Evolutionary conservation across 148 eudicot genomes (phyloP), one percentile per base, ranked within the genome.

Genomic region (Suaeda aralocaspica): DNA sequence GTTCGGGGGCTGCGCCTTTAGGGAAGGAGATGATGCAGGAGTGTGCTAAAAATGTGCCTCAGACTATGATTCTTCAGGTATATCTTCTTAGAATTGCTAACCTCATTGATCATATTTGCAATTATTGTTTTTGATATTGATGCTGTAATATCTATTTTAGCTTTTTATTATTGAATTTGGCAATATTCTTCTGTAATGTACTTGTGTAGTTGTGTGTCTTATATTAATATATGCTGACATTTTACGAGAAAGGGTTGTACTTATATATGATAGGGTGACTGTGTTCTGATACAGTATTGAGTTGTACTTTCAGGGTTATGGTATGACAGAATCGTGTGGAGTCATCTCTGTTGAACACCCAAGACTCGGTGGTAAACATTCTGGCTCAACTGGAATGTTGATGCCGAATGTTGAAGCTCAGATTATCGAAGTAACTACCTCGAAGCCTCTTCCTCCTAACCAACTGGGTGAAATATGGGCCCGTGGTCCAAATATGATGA

Each of bases 321-420:
- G 97, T 13, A 89, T 92, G 95, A 89, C 97, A 29, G 97, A 92
- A 80, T 85, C 96, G 11, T 83, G 85, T 66, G 96, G 89, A 64
- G 75, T 87, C 31, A 71, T 87, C 56, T 80, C 89, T 7, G 16
- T 86, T 10, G 97, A 89, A 73, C 75, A 86, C 80, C 71, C 70
- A 58, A 59, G 52, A 39, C 60, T 75, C 7, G 90, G 89, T 0
- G 77, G 80, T 58, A 74, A 91, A 66, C 84, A 87, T 77, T 82
- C 96, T 51, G 97, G 96, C 69, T 81, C 97, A 46, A 52, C 87
- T 22, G 96, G 97, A 77, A 69, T 46, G 55, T 84, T 89, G 64
- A 81, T 22, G 56, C 70, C 89, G 11, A 89, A 92, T 74, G 82
- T 86, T 73, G 96, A 92, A 77, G 69, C 84, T 70, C 83, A 78